A percentile compares a stretch with the other conserved stretches of the same genome.
Conservation (phyloP, 352 stramenopile genomes). For the Elongisporangium anandrum region DNA sequence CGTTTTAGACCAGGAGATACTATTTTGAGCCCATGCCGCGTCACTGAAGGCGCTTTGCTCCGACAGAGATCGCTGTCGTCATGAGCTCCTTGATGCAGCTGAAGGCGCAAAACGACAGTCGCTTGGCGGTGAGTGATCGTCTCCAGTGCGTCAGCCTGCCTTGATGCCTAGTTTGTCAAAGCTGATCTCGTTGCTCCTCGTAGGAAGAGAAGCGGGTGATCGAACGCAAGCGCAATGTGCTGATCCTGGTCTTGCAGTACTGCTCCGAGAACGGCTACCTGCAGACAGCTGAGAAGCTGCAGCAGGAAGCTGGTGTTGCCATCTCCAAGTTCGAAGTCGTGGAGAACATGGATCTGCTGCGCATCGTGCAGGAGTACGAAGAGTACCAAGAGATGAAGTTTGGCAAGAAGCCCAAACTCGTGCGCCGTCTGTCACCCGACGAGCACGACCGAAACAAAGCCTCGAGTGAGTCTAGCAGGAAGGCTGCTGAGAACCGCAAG, state of each 20-base stretch:
- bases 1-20: neutral
- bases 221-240: slow-evolving; percentile 80
- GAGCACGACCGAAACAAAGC: slow-evolving; percentile 50
- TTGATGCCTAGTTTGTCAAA: too few relatives aligned
- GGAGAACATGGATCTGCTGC: slow-evolving; percentile 90
- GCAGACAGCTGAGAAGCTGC: slow-evolving; percentile 78
- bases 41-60: neutral
- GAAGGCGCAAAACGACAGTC: slow-evolving; percentile 80
- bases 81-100: slow-evolving; percentile 84
- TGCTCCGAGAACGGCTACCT: slow-evolving; percentile 85
- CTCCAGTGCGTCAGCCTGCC: neutral
- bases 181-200: too few relatives aligned
- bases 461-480: slow-evolving; percentile 37
- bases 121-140: slow-evolving; percentile 40
- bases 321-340: slow-evolving; percentile 90
- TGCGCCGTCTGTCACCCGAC: slow-evolving; percentile 58
- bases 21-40: neutral
- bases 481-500: slow-evolving; percentile 55
- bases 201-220: slow-evolving; percentile 86
- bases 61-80: neutral
- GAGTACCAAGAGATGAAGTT: slow-evolving; percentile 92
- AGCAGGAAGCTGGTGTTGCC: slow-evolving; percentile 79
- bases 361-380: slow-evolving; percentile 89
- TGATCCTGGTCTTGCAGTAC: slow-evolving; percentile 84
- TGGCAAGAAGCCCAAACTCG: slow-evolving; percentile 82